Evolutionary conservation across 2,329 filamentous ascomycete species (phyloP), one percentile per base, ranked within the genome.

Genomic region (Achaetomium macrosporum): DNA sequence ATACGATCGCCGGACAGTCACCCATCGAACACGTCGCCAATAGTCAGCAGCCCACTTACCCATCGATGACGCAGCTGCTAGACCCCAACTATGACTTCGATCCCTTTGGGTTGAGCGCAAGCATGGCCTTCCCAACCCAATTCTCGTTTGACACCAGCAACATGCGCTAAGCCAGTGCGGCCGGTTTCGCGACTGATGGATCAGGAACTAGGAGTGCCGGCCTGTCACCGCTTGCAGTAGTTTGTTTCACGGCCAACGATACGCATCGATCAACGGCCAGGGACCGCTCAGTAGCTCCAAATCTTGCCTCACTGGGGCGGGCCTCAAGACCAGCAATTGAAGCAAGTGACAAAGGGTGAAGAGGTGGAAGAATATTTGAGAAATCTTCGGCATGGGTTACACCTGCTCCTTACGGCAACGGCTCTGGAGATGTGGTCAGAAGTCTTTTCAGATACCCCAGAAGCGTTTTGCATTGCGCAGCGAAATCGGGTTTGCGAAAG

Each of bases 81-180:
- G 91, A 96, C 64, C 87, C 90, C 16, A 88, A 90, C 72, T 76
- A 95, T 45, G 91, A 96, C 66, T 89, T 90, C 69, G 91, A 96
- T 69, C 92, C 92, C 0, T 97, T 96, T 64, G 91, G 91, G 12
- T 76, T 96, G 48, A 92, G 88, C 54, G 91, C 91, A 35, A 95
- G 89, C 71, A 96, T 96, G 92, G 88, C 92, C 60, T 96, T 96
- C 64, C 90, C 90, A 11, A 88, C 86, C 2, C 87, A 88, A 51
- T 93, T 91, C 69, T 82, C 83, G 47, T 90, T 89, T 66, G 82
- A 85, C 57, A 81, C 80, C 46, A 75, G 77, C 66, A 81, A 79
- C 61, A 78, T 74, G 68, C 66, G 73, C 59, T 74, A 58, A 43
- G 12, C 19, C n/a, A 11, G 16, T 19, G 15, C 16, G 16, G 16